Conservation (phyloP, 1,139 yeast species). For the Geotrichum aggregatum region DNA sequence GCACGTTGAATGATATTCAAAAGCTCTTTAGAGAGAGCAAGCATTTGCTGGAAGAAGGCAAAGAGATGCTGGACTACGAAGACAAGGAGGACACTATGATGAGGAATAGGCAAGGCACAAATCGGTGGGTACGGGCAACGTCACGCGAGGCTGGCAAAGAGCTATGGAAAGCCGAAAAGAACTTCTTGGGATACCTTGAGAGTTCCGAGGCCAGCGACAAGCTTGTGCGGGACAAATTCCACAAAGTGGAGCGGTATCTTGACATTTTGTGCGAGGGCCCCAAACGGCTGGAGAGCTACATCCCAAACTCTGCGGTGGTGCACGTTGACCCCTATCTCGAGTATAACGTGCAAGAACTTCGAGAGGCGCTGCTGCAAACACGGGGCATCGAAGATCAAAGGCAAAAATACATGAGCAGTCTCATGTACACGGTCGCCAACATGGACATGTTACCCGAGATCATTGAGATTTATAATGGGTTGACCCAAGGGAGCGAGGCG, state of each 20-base stretch:
- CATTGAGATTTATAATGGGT: conserved; percentile 26
- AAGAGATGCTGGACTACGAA: conserved; percentile 49
- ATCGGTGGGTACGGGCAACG: conserved; percentile 44
- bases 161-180: conserved; percentile 43
- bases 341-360: conserved; percentile 42
- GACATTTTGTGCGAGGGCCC: conserved; percentile 46
- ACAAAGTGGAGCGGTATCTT: conserved; percentile 45
- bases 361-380: conserved; percentile 40
- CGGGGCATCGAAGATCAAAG: conserved; percentile 31
- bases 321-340: conserved; percentile 45
- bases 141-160: conserved; percentile 31
- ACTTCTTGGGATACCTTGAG: conserved; percentile 48
- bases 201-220: conserved; percentile 65
- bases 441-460: conserved; percentile 32
- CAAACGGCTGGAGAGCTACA: conserved; percentile 42
- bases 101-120: conserved; percentile 47
- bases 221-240: conserved; percentile 45
- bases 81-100: conserved; percentile 53
- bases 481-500: conserved; percentile 24
- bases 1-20: conserved; percentile 47
- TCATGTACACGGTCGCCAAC: conserved; percentile 34
- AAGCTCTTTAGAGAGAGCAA: conserved; percentile 43
- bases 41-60: conserved; percentile 46
- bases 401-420: conserved; percentile 29
- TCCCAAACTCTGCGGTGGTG: conserved; percentile 50